A percentile compares a stretch with the other conserved stretches of the same genome.
phyloP scores from a whole-genome alignment of 441 rosid species.

The Breynia disticha region DNA sequence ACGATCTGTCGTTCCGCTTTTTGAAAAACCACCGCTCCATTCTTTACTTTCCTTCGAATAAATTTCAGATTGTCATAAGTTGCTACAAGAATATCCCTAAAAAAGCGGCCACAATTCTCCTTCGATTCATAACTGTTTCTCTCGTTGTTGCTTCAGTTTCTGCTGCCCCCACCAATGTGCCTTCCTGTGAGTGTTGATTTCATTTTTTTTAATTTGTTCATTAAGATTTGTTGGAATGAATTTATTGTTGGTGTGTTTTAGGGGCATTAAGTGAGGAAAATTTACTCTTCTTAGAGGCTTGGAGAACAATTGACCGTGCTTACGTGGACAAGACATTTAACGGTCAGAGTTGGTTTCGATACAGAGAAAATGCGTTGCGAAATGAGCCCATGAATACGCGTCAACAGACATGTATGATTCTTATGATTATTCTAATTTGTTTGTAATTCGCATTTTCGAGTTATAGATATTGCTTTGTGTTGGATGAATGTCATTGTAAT shows the following conservation, averaged over 20 bases:
- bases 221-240: slow-evolving; percentile 4
- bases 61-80: slow-evolving; percentile 15
- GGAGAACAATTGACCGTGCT: slow-evolving; percentile 95
- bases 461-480: background rate
- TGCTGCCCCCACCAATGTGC: slow-evolving; percentile 29
- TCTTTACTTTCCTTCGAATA: too few relatives aligned
- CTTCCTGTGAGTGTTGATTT: slow-evolving; percentile 49
- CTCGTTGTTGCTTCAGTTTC: slow-evolving; percentile 54
- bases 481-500: background rate
- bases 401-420: slow-evolving; percentile 68
- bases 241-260: slow-evolving; percentile 14
- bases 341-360: slow-evolving; percentile 97
- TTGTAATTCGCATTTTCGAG: background rate
- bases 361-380: slow-evolving; percentile 83
- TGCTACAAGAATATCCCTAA: slow-evolving; percentile 26
- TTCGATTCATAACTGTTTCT: slow-evolving; percentile 30
- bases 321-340: slow-evolving; percentile 83
- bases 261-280: slow-evolving; percentile 76
- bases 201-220: background rate
- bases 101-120: slow-evolving; percentile 28
- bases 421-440: background rate
- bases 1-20: too few relatives aligned
- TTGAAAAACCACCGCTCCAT: too few relatives aligned
- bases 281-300: slow-evolving; percentile 78
- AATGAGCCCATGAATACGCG: slow-evolving; percentile 81